Percentiles rank a stretch among this genome's conserved stretches.
Conservation (phyloP, 2,329 filamentous ascomycete species). For the Penicillium psychrosexuale region DNA sequence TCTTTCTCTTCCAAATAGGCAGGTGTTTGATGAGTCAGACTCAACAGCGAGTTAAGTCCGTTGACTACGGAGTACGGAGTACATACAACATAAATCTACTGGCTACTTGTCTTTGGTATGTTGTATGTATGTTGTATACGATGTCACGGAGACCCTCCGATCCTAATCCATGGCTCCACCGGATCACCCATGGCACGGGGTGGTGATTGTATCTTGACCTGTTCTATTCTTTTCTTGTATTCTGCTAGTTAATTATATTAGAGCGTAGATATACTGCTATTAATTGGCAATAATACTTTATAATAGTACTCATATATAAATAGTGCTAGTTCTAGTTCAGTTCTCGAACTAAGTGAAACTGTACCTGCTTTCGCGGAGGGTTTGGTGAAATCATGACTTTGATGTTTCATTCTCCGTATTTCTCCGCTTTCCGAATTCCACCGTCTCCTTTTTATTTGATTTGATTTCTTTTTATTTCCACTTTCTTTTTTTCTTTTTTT, state of each 20-base stretch:
- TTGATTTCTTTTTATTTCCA: conserved; percentile 1
- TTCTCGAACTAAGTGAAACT: not conserved
- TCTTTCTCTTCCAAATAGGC: not conserved
- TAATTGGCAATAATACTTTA: not conserved
- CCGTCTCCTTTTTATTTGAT: not conserved
- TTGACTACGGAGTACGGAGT: too few species aligned
- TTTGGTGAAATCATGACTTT: conserved; percentile 14
- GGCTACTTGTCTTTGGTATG: not conserved
- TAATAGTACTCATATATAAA: not conserved
- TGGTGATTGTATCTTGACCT: conserved; percentile 15
- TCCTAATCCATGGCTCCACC: conserved; percentile 16
- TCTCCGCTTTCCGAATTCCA: conserved; percentile 18
- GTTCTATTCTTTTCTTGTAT: not conserved
- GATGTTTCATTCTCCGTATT: conserved; percentile 12
- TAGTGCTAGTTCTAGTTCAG: not conserved
- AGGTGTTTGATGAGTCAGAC: conserved; percentile 3
- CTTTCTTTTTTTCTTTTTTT: not conserved
- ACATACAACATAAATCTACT: not conserved
- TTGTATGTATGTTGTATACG: not conserved
- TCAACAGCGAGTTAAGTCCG: too few species aligned
- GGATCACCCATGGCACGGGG: conserved; percentile 20
- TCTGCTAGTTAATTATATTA: not conserved
- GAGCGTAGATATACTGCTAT: not conserved
- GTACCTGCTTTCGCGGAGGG: conserved; percentile 16
- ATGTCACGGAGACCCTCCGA: conserved; percentile 17